These are phyloP conservation scores for Emericellopsis atlantica DNA, from an alignment of 2,329 filamentous ascomycete species.

Conservation along the genomic window DNA sequence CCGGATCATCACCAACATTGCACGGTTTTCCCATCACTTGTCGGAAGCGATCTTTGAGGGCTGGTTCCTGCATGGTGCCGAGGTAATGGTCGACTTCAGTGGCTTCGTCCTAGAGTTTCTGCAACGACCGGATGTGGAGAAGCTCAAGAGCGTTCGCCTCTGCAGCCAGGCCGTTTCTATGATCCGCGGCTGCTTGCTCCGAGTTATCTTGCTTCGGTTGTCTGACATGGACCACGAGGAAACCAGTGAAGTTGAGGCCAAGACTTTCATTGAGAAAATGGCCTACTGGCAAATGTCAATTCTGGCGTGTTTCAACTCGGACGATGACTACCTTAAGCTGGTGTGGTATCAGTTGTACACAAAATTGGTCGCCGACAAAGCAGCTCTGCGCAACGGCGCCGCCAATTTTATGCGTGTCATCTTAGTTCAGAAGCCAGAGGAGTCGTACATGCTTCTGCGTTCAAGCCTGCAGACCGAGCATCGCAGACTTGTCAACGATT, in stretches of 20 bases:
- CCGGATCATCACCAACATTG: conserved; percentile 74
- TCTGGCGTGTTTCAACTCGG: conserved; percentile 61
- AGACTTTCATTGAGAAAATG: conserved; percentile 69
- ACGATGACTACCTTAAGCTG: conserved; percentile 72
- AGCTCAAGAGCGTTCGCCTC: conserved; percentile 77
- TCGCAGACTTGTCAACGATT: conserved; percentile 58
- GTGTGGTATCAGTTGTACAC: conserved; percentile 90
- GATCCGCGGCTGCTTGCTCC: conserved; percentile 66
- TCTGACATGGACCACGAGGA: conserved; percentile 66
- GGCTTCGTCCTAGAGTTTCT: conserved; percentile 81
- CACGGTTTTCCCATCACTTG: conserved; percentile 68
- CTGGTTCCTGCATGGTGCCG: conserved; percentile 86
- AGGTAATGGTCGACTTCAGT: conserved; percentile 71
- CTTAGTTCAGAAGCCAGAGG: conserved; percentile 82
- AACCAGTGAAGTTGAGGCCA: conserved; percentile 46
- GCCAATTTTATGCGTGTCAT: conserved; percentile 85
- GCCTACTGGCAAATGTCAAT: conserved; percentile 95
- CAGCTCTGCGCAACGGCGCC: conserved; percentile 58
- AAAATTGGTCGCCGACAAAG: conserved; percentile 63
- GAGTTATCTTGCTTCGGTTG: conserved; percentile 66
- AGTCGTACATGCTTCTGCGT: conserved; percentile 61
- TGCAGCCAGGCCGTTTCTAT: conserved; percentile 72
- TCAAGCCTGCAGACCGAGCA: conserved; percentile 61
- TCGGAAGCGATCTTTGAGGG: conserved; percentile 89
- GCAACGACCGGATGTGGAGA: conserved; percentile 69